Evolutionary conservation across 257 asterid species (phyloP).

Genomic region (Fraxinus anomala): DNA sequence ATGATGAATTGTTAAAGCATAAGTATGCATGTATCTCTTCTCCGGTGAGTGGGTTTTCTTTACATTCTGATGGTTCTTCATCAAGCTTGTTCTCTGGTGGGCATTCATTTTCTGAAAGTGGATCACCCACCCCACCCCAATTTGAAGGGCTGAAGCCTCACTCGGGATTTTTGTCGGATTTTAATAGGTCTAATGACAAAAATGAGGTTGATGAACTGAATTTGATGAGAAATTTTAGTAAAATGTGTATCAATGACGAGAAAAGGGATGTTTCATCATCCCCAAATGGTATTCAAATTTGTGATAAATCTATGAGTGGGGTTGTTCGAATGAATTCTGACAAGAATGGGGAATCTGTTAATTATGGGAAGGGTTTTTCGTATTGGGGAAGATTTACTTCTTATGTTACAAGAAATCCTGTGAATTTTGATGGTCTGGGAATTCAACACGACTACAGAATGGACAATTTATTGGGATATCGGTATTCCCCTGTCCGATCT

Average conservation of each 20-base stretch:
- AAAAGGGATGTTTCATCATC: constrained; percentile 32
- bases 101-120: constrained; percentile 48
- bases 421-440: constrained; percentile 41
- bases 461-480: constrained; percentile 35
- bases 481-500: constrained; percentile 26
- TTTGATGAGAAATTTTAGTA: constrained; percentile 48
- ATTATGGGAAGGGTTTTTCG: constrained; percentile 29
- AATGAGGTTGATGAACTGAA: constrained; percentile 39
- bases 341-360: constrained; percentile 33
- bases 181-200: constrained; percentile 27
- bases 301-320: constrained; percentile 30
- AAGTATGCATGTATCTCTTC: constrained; percentile 50
- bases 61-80: constrained; percentile 64
- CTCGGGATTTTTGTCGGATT: constrained; percentile 40
- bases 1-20: constrained; percentile 41
- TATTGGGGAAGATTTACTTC: constrained; percentile 39
- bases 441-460: constrained; percentile 36
- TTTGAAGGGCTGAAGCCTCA: constrained; percentile 44
- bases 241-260: constrained; percentile 50
- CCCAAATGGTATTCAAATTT: constrained; percentile 33
- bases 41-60: constrained; percentile 64
- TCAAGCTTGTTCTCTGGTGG: constrained; percentile 59
- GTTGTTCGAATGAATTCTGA: constrained; percentile 30
- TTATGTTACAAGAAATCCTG: constrained; percentile 33
- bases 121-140: constrained; percentile 56